phyloP scores from a whole-genome alignment of 495 filamentous ascomycete genomes.

The Penicillium argentinense region DNA sequence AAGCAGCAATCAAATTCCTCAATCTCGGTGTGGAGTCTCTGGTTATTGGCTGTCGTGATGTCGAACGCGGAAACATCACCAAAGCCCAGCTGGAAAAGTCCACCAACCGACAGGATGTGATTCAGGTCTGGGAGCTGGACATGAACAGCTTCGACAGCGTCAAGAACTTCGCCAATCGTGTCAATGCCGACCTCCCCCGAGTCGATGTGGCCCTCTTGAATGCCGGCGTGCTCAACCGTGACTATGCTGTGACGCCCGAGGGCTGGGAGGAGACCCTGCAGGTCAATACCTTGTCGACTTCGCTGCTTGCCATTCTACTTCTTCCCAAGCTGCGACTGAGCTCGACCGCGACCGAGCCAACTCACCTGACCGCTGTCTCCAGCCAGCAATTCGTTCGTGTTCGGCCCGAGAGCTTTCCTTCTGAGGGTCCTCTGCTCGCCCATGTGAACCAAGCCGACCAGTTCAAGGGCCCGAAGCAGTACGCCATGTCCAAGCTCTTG shows the following conservation, averaged over 20 bases:
- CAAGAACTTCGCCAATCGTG: constrained; percentile 43
- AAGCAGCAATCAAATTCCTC: constrained; percentile 48
- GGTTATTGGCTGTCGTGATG: constrained; percentile 42
- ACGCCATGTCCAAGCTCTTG: constrained; percentile 48
- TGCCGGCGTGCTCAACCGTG: constrained; percentile 42
- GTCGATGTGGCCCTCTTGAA: constrained; percentile 49
- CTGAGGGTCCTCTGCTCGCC: constrained; percentile 30
- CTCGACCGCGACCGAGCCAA: constrained; percentile 22
- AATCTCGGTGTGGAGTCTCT: constrained; percentile 40
- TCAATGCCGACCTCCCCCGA: constrained; percentile 33
- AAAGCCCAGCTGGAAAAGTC: constrained; percentile 46
- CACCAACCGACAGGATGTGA: constrained; percentile 39
- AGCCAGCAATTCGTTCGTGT: constrained; percentile 44
- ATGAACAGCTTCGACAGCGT: constrained; percentile 52
- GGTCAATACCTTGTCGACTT: constrained; percentile 60
- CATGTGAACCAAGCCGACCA: constrained; percentile 30
- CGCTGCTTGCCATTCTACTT: constrained; percentile 54
- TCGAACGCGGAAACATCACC: constrained; percentile 45
- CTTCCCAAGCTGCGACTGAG: constrained; percentile 46
- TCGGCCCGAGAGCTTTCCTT: constrained; percentile 32
- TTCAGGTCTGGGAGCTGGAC: constrained; percentile 56
- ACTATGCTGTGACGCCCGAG: constrained; percentile 36
- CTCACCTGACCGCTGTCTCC: constrained; percentile 41
- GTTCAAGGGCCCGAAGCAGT: constrained; percentile 40
- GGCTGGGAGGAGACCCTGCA: constrained; percentile 57